Percentiles rank a stretch among this genome's conserved stretches.
These are phyloP conservation scores for Penicillium expansum DNA, from an alignment of 2,329 filamentous ascomycete species.

Conservation along the genomic window DNA sequence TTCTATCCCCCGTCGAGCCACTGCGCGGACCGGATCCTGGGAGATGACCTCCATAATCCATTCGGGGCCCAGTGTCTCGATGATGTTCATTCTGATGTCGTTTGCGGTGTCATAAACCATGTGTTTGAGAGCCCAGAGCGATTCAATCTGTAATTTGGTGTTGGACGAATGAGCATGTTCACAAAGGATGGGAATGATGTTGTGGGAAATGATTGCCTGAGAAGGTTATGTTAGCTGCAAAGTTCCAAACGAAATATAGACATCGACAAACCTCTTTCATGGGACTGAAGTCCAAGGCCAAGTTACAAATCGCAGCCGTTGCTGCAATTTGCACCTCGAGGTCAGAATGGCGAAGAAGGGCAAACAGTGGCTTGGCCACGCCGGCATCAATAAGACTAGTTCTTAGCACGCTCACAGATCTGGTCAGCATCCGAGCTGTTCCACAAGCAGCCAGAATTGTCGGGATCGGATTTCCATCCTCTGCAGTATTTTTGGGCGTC, in stretches of 20 bases:
- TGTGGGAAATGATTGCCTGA: slow-evolving; percentile 69
- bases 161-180: slow-evolving; percentile 79
- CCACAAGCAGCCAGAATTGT: slow-evolving; percentile 85
- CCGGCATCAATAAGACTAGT: slow-evolving; percentile 85
- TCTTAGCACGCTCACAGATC: slow-evolving; percentile 78
- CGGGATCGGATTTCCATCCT: slow-evolving; percentile 72
- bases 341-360: slow-evolving; percentile 70
- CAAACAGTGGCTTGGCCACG: slow-evolving; percentile 73
- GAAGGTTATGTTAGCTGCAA: slow-evolving; percentile 13
- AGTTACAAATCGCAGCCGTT: slow-evolving; percentile 77
- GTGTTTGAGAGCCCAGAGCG: slow-evolving; percentile 92
- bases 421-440: slow-evolving; percentile 73
- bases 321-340: slow-evolving; percentile 81
- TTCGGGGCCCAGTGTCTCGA: slow-evolving; percentile 72
- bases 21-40: slow-evolving; percentile 46
- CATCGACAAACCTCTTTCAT: slow-evolving; percentile 71
- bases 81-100: slow-evolving; percentile 70
- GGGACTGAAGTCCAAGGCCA: slow-evolving; percentile 84
- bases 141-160: slow-evolving; percentile 75
- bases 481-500: slow-evolving; percentile 37
- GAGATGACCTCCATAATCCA: slow-evolving; percentile 81
- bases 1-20: slow-evolving; percentile 30
- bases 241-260: not conserved
- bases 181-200: slow-evolving; percentile 74
- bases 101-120: slow-evolving; percentile 71